Conservation (phyloP, 139 green algal genomes). For the Trebouxia sp. region DNA sequence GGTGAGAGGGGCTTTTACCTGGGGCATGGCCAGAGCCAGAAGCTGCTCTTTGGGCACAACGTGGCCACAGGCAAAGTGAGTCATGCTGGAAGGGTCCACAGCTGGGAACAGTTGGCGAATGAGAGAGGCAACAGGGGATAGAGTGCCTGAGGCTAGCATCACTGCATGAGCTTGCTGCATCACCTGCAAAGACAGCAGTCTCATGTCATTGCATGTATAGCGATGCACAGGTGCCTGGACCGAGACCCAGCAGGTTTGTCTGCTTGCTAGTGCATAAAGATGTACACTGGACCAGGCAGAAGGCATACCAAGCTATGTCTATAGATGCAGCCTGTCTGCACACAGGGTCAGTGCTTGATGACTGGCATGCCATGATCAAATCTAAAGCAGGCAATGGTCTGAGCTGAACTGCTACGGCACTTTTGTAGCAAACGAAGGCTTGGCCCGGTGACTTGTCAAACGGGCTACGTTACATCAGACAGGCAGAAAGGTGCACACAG, state of each 20-base stretch:
- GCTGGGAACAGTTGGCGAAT: conserved; percentile 64
- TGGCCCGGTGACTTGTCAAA: no score
- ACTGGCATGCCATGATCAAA: no score
- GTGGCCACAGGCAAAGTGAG: conserved; percentile 86
- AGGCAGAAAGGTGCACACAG: not conserved
- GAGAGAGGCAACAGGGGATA: conserved; percentile 76
- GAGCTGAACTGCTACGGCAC: no score
- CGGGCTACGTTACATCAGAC: no score
- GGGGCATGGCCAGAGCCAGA: conserved; percentile 61
- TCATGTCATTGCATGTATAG: not conserved
- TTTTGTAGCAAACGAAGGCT: no score
- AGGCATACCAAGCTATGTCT: no score
- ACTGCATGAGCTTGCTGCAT: conserved; percentile 65
- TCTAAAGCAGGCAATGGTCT: no score
- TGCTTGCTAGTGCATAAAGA: no score
- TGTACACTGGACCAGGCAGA: no score
- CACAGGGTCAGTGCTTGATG: not conserved
- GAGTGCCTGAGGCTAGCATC: conserved; percentile 90
- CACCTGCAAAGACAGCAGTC: conserved; percentile 26
- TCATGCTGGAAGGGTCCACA: conserved; percentile 38
- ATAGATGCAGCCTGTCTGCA: not conserved
- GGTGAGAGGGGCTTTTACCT: conserved; percentile 35
- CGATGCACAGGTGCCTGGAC: no score
- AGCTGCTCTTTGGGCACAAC: conserved; percentile 74
- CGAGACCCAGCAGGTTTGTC: no score